A percentile compares a stretch with the other conserved stretches of the same genome.
Conservation (phyloP, 352 stramenopile species). For the Pythium folliculosum region DNA sequence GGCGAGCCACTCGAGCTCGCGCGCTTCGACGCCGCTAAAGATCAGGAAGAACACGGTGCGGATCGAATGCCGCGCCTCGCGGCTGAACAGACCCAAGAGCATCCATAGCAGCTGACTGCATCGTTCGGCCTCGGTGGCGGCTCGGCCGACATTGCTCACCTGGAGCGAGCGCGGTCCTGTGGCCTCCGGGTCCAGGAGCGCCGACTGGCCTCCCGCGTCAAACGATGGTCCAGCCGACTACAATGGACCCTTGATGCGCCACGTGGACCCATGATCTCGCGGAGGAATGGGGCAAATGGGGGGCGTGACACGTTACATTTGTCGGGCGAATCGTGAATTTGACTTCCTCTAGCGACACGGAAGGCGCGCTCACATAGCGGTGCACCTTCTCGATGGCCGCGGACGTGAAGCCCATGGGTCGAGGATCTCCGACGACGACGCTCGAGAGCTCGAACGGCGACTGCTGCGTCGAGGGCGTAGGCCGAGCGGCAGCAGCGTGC, state of each 20-base stretch:
- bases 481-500: background rate
- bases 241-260: background rate
- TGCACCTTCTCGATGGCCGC: background rate
- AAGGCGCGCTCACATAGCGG: background rate
- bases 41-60: background rate
- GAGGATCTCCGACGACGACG: background rate
- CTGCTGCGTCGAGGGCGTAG: background rate
- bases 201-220: background rate
- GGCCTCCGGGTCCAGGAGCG: background rate
- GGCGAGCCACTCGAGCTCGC: background rate
- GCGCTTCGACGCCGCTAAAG: background rate
- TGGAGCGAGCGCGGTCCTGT: background rate
- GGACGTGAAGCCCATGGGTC: background rate
- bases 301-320: background rate
- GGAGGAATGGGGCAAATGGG: background rate
- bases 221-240: background rate
- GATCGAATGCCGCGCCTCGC: constrained; percentile 5
- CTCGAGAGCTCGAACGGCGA: background rate
- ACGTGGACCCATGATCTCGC: background rate
- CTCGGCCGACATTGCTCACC: background rate
- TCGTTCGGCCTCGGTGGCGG: background rate
- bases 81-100: constrained; percentile 8
- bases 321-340: background rate
- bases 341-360: background rate
- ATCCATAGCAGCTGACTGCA: background rate